Conservation (phyloP, 78 protist genomes). For the Dictyostelium firmibasis region DNA sequence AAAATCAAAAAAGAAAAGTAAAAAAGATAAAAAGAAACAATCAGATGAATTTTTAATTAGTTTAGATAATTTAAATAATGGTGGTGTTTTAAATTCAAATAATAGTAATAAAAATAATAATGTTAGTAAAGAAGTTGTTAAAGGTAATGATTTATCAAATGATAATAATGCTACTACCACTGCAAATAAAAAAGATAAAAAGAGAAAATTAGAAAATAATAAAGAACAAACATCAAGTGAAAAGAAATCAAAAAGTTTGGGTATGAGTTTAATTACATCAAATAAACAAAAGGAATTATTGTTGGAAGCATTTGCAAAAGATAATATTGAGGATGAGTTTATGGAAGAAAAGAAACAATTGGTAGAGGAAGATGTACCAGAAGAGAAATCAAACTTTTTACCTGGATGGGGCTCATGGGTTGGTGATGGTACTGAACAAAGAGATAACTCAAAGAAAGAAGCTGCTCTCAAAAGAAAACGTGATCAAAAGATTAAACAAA, state of each 20-base stretch:
- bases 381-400: slow-evolving; percentile 13
- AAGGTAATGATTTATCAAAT: not conserved
- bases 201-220: slow-evolving; percentile 21
- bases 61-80: slow-evolving; percentile 16
- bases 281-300: slow-evolving; percentile 55
- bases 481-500: slow-evolving; percentile 15
- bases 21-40: slow-evolving; percentile 55
- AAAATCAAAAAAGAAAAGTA: not conserved
- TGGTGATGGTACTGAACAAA: slow-evolving; percentile 48
- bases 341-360: slow-evolving; percentile 24
- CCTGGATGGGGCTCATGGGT: slow-evolving; percentile 80
- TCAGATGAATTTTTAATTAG: slow-evolving; percentile 17
- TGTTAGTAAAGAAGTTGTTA: not conserved
- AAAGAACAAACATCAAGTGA: not conserved
- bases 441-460: not conserved
- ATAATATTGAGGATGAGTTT: slow-evolving; percentile 66
- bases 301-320: slow-evolving; percentile 58
- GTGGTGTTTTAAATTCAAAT: not conserved
- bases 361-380: slow-evolving; percentile 17
- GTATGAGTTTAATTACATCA: slow-evolving; percentile 63
- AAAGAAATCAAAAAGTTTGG: not conserved
- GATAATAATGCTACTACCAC: not conserved
- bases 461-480: not conserved
- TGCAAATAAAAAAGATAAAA: not conserved
- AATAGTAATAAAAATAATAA: not conserved